Conservation (phyloP, 176 grass and related monocot species). For the Chrysopogon serrulatus region DNA sequence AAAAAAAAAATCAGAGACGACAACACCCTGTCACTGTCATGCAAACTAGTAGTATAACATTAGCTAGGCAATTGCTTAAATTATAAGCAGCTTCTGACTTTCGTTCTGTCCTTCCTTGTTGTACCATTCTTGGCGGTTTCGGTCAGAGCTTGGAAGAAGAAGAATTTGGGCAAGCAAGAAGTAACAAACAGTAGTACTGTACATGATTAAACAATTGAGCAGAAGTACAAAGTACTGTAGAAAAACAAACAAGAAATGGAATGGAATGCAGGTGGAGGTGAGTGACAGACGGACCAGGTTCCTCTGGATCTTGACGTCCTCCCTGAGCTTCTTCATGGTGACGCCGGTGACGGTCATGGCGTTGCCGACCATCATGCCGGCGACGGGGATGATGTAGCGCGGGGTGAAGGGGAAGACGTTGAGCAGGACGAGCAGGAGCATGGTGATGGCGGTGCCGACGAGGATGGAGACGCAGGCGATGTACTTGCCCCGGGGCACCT, state of each 20-base stretch:
- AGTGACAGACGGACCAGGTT: background rate
- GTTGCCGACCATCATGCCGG: conserved; percentile 95
- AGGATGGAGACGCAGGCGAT: conserved; percentile 67
- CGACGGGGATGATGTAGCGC: conserved; percentile 79
- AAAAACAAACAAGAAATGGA: too few relatives aligned
- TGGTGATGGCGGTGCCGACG: conserved; percentile 70
- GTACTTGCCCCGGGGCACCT: conserved; percentile 60
- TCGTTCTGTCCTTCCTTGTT: background rate
- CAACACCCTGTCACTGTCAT: background rate
- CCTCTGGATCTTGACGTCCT: conserved; percentile 37
- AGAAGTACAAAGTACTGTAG: too few relatives aligned
- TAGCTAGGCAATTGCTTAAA: too few relatives aligned
- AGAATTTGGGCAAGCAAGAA: too few relatives aligned
- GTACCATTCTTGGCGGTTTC: background rate
- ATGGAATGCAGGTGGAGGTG: too few relatives aligned
- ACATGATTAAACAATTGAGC: background rate
- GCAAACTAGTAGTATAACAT: too few relatives aligned
- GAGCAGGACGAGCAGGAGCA: conserved; percentile 67
- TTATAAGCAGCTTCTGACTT: background rate
- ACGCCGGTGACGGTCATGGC: conserved; percentile 93
- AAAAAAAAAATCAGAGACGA: too few relatives aligned
- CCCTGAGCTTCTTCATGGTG: conserved; percentile 31
- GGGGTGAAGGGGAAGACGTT: conserved; percentile 89
- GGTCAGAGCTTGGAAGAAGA: too few relatives aligned
- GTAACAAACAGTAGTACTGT: too few relatives aligned